Evolutionary conservation across 768 basidiomycete genomes (phyloP).

Genomic region (Russula compacta): DNA sequence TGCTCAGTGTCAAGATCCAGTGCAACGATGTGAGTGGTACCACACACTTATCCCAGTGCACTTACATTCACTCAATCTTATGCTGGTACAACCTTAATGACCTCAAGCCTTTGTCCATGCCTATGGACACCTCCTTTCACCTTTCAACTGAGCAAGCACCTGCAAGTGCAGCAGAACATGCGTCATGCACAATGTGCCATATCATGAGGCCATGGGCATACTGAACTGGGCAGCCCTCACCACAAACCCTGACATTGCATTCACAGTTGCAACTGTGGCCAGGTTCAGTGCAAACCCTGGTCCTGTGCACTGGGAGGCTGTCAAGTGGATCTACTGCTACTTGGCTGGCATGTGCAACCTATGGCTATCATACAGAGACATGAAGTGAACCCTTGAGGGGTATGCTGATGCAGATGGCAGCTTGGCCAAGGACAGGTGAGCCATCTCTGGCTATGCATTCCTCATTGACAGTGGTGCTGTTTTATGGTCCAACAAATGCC

Average conservation of each 20-base stretch:
- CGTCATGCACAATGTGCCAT: not conserved
- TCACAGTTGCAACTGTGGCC: not conserved
- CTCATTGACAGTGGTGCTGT: no score
- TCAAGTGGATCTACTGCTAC: no score
- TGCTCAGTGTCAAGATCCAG: no score
- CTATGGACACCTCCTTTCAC: not conserved
- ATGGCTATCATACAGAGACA: no score
- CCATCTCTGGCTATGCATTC: no score
- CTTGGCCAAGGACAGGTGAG: no score
- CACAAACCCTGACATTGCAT: not conserved
- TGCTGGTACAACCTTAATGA: not conserved
- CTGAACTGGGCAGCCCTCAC: not conserved
- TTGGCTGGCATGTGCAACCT: not conserved
- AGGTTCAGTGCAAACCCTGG: not conserved
- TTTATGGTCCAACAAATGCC: no score
- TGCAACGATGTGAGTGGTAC: no score
- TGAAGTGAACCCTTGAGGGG: no score
- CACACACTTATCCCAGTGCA: no score
- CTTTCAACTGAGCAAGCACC: not conserved
- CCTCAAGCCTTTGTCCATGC: not conserved
- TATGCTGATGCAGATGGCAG: no score
- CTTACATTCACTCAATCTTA: not conserved
- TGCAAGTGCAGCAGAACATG: rapidly evolving
- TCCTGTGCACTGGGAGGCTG: not conserved
- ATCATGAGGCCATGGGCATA: not conserved